Conservation (phyloP, 192 early-diverging fungal species). For the Phycomyces blakesleeanus region DNA sequence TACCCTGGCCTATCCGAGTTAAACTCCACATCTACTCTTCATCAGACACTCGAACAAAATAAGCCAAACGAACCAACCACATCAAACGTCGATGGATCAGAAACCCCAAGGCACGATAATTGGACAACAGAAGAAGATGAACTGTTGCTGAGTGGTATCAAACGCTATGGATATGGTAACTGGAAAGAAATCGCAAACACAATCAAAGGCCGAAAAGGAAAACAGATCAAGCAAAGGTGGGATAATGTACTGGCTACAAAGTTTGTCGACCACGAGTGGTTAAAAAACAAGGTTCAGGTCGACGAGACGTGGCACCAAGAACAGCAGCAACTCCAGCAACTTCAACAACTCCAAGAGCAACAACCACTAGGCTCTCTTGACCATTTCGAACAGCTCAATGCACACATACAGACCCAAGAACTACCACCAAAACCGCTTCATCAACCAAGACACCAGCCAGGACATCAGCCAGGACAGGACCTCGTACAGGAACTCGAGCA, state of each 20-base stretch:
- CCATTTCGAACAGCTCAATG: background rate
- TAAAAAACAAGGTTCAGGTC: conserved; percentile 20
- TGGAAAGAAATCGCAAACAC: conserved; percentile 37
- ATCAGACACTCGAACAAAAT: conserved; percentile 8
- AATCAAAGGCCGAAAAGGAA: conserved; percentile 33
- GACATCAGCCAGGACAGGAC: too few relatives aligned
- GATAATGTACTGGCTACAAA: conserved; percentile 33
- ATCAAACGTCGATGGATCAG: background rate
- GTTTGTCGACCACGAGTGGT: conserved; percentile 30
- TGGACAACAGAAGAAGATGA: conserved; percentile 40
- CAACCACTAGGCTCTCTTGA: background rate
- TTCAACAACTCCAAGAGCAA: background rate
- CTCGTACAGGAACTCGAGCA: too few relatives aligned
- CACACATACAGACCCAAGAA: too few relatives aligned
- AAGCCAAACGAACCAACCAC: too few relatives aligned
- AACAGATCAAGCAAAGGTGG: conserved; percentile 36
- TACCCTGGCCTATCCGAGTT: conserved; percentile 4
- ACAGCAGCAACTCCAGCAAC: background rate
- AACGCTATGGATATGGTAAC: conserved; percentile 27
- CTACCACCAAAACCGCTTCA: too few relatives aligned
- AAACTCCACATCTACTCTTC: background rate
- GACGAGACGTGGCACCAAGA: background rate
- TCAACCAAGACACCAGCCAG: too few relatives aligned
- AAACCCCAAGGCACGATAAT: conserved; percentile 21
- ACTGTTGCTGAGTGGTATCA: conserved; percentile 25